Conservation (phyloP, 768 basidiomycete genomes). For the Termitomyces sp. region DNA sequence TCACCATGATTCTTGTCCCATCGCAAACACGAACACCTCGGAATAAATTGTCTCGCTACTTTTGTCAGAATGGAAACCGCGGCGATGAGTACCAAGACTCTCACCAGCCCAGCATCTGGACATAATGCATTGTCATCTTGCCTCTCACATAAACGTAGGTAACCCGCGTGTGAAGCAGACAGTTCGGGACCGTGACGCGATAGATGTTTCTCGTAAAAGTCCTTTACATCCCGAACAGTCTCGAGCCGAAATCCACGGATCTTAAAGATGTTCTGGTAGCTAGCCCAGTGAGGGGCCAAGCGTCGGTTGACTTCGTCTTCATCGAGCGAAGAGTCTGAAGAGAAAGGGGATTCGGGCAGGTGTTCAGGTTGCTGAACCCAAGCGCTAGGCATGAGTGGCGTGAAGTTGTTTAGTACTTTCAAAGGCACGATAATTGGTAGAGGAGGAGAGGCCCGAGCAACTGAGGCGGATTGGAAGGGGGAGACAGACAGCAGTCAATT, state of each 20-base stretch:
- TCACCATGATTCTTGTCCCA: constrained; percentile 52
- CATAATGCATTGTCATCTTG: constrained; percentile 56
- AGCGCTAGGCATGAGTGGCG: constrained; percentile 13
- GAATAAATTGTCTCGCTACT: constrained; percentile 70
- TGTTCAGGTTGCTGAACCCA: constrained; percentile 20
- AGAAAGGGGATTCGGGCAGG: constrained; percentile 33
- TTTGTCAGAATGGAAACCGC: constrained; percentile 7
- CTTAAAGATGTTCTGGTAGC: constrained; percentile 42
- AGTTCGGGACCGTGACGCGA: constrained; percentile 4
- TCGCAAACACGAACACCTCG: constrained; percentile 52
- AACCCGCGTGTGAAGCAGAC: constrained; percentile 20
- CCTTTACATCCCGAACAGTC: constrained; percentile 61
- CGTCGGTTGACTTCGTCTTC: constrained; percentile 59
- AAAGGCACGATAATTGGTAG: neutral
- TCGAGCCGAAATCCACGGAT: constrained; percentile 57
- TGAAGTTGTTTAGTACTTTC: neutral
- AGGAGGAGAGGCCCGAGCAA: neutral
- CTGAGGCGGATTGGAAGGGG: neutral
- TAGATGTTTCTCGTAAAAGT: constrained; percentile 36
- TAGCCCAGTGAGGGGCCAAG: constrained; percentile 55
- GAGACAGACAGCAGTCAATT: neutral
- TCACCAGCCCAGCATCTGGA: constrained; percentile 65
- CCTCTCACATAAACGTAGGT: constrained; percentile 24
- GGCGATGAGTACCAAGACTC: constrained; percentile 17
- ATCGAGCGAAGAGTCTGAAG: constrained; percentile 46